Conservation (phyloP, 2,329 filamentous ascomycete genomes). For the Mollisiaceae sp. region DNA sequence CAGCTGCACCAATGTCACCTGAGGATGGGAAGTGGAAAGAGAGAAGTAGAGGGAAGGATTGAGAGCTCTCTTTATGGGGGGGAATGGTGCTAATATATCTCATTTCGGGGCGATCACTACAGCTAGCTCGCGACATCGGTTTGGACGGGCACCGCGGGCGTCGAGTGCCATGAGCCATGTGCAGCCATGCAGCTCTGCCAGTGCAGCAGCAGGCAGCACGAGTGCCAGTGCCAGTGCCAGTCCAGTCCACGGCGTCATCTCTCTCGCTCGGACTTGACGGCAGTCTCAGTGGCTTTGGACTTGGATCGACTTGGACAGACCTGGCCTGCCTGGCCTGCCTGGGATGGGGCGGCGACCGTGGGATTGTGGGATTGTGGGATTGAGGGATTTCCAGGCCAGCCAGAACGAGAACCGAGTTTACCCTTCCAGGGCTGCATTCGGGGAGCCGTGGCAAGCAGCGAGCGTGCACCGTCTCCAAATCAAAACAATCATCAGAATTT, state of each 20-base stretch:
- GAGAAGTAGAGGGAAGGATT: conserved; percentile 13
- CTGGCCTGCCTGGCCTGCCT: too few relatives aligned
- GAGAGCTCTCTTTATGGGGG: neutral
- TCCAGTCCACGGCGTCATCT: conserved; percentile 5
- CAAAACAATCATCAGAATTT: conserved; percentile 24
- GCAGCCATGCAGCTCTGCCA: neutral
- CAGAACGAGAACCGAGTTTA: conserved; percentile 15
- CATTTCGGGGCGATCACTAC: conserved; percentile 1
- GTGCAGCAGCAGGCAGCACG: neutral
- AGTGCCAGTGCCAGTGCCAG: neutral
- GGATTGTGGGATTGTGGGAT: conserved; percentile 12
- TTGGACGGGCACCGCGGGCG: neutral
- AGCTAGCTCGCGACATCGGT: conserved; percentile 9
- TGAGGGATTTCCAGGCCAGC: conserved; percentile 24
- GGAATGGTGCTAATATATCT: conserved; percentile 6
- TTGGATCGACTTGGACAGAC: neutral
- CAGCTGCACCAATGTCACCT: conserved; percentile 10
- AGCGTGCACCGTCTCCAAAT: conserved; percentile 14
- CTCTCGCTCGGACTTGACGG: conserved; percentile 21
- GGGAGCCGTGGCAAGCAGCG: neutral
- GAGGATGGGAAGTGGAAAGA: conserved; percentile 12
- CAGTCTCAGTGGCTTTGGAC: conserved; percentile 12
- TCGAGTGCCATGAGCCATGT: neutral
- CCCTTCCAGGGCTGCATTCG: neutral
- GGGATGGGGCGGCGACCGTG: too few relatives aligned